Evolutionary conservation across 176 grass and related monocot species (phyloP).

Genomic region (Oropetium thomaeum): DNA sequence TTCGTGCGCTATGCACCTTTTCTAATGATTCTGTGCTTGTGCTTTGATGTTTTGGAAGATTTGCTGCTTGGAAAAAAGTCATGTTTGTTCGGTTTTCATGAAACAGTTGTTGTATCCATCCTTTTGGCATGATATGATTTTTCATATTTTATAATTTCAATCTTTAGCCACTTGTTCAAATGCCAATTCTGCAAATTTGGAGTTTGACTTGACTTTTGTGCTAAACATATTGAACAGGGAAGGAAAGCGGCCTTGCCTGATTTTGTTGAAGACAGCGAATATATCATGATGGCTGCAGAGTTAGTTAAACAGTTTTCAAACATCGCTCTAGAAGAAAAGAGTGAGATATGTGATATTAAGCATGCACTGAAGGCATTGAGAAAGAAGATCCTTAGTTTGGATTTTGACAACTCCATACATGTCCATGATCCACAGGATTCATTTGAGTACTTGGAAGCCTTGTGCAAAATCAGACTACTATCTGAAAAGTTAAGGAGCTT

Average conservation of each 20-base stretch:
- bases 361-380: slow-evolving; percentile 41
- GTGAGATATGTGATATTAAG: slow-evolving; percentile 35
- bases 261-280: background rate
- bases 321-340: slow-evolving; percentile 42
- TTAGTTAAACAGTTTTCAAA: slow-evolving; percentile 49
- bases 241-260: background rate
- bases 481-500: slow-evolving; percentile 49
- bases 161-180: background rate
- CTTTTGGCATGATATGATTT: background rate
- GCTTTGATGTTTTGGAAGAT: background rate
- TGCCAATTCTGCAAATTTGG: slow-evolving; percentile 9
- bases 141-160: background rate
- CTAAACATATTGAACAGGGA: slow-evolving; percentile 33
- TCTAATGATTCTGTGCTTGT: background rate
- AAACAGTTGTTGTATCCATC: background rate
- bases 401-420: slow-evolving; percentile 48
- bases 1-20: background rate
- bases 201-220: slow-evolving; percentile 31
- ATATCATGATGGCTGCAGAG: slow-evolving; percentile 40
- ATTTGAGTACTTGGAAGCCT: slow-evolving; percentile 66
- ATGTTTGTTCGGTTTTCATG: background rate
- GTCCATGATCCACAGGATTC: slow-evolving; percentile 62
- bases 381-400: slow-evolving; percentile 57
- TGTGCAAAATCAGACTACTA: slow-evolving; percentile 59
- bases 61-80: background rate